Evolutionary conservation across 345 rosid species (phyloP).

Genomic region (Geranium rotundifolium): DNA sequence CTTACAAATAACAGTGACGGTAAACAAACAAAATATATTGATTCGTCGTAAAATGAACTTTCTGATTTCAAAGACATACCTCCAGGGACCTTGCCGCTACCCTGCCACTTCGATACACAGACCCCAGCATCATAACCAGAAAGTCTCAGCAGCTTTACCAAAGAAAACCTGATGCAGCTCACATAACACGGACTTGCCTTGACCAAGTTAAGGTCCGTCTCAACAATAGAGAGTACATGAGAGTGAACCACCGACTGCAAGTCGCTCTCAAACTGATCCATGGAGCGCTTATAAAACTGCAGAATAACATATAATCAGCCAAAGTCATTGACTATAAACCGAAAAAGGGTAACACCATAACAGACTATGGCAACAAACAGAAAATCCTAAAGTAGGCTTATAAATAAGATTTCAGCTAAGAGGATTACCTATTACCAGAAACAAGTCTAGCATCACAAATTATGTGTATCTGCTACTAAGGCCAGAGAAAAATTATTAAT

Average conservation of each 20-base stretch:
- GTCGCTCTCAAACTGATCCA: constrained; percentile 53
- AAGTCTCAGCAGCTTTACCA: constrained; percentile 64
- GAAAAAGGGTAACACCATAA: background rate
- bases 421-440: no score
- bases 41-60: background rate
- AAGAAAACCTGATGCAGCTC: constrained; percentile 65
- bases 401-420: no score
- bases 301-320: constrained; percentile 6
- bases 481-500: no score
- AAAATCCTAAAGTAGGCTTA: no score
- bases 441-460: no score
- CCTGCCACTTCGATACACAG: constrained; percentile 75
- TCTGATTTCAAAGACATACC: constrained; percentile 33
- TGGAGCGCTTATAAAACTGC: constrained; percentile 49
- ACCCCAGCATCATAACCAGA: constrained; percentile 83
- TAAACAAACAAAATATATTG: no score
- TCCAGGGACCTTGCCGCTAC: constrained; percentile 78
- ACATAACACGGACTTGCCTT: constrained; percentile 60
- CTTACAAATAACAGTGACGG: background rate
- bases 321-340: background rate
- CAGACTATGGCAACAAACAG: no score
- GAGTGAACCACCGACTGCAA: constrained; percentile 53
- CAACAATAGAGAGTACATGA: constrained; percentile 42
- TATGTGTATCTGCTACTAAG: no score
- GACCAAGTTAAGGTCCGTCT: constrained; percentile 39